These are phyloP conservation scores for Aspergillus diversus DNA, from an alignment of 495 filamentous ascomycete species.

Conservation along the genomic window DNA sequence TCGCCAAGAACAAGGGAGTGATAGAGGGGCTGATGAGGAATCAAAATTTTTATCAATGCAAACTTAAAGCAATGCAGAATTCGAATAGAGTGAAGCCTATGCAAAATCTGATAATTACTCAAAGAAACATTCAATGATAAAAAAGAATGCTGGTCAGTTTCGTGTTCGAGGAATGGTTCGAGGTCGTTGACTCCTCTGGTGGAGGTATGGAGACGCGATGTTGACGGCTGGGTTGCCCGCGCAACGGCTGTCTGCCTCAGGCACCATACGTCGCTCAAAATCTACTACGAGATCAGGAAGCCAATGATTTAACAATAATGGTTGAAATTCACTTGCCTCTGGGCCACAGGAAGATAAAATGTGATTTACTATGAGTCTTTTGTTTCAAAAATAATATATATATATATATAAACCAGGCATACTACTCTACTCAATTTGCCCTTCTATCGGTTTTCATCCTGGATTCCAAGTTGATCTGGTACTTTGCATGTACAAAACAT, in stretches of 20 bases:
- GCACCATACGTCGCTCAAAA: neutral
- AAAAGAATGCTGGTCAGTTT: neutral
- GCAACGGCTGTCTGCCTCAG: conserved; percentile 23
- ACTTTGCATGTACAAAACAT: no score
- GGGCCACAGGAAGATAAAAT: no score
- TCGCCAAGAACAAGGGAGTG: conserved; percentile 13
- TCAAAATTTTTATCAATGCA: neutral
- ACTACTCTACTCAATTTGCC: no score
- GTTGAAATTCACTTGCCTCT: no score
- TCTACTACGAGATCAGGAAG: no score
- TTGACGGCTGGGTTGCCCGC: conserved; percentile 29
- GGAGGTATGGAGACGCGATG: conserved; percentile 27
- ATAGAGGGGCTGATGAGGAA: conserved; percentile 12
- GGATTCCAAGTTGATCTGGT: no score
- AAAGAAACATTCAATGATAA: neutral
- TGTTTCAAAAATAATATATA: no score
- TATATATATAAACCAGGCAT: no score
- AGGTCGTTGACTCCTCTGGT: neutral
- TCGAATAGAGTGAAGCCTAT: no score
- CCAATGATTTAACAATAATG: no score
- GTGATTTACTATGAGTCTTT: no score
- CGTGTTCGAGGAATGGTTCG: conserved; percentile 4
- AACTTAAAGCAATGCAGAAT: conserved; percentile 3
- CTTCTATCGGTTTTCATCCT: no score
- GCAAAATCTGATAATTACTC: neutral